A percentile compares a stretch with the other conserved stretches of the same genome.
These are phyloP conservation scores for Calocybe gangraenosa DNA, from an alignment of 768 basidiomycete genomes.

Conservation along the genomic window DNA sequence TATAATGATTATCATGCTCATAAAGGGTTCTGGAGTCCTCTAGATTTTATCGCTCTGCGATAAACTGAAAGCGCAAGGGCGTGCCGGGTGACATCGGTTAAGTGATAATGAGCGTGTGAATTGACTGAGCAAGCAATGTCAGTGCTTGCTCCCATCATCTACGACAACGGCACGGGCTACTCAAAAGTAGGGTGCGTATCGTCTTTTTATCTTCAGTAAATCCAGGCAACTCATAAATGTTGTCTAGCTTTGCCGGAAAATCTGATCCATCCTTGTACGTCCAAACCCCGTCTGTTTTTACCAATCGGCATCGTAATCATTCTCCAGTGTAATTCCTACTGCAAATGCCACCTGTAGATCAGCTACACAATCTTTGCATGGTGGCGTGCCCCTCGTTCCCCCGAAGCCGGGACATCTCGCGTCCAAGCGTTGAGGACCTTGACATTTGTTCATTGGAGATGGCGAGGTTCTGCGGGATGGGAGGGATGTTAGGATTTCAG, in stretches of 20 bases:
- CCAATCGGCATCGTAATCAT: conserved; percentile 1
- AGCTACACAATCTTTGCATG: conserved; percentile 56
- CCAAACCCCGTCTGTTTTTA: background rate
- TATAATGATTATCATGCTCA: too few relatives aligned
- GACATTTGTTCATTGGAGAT: conserved; percentile 99
- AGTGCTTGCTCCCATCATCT: conserved; percentile 88
- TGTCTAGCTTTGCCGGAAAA: conserved; percentile 88
- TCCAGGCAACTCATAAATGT: conserved; percentile 1
- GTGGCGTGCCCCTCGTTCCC: conserved; percentile 70
- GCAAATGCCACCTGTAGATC: conserved; percentile 90
- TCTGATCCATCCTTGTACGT: conserved; percentile 97
- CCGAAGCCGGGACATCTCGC: conserved; percentile 89
- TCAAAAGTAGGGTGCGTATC: conserved; percentile 93
- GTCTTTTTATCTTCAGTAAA: background rate
- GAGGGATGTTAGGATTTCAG: too few relatives aligned
- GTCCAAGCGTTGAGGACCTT: conserved; percentile 96
- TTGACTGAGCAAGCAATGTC: conserved; percentile 52
- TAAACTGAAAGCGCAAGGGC: too few relatives aligned
- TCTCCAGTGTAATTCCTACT: conserved; percentile 86
- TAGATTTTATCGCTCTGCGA: too few relatives aligned
- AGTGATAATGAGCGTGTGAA: too few relatives aligned
- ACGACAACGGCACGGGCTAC: conserved; percentile 96
- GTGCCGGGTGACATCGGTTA: too few relatives aligned
- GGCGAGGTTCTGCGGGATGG: too few relatives aligned
- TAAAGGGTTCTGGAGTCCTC: too few relatives aligned